Evolutionary conservation across 768 basidiomycete genomes (phyloP).

Genomic region (Lactarius trivialis): DNA sequence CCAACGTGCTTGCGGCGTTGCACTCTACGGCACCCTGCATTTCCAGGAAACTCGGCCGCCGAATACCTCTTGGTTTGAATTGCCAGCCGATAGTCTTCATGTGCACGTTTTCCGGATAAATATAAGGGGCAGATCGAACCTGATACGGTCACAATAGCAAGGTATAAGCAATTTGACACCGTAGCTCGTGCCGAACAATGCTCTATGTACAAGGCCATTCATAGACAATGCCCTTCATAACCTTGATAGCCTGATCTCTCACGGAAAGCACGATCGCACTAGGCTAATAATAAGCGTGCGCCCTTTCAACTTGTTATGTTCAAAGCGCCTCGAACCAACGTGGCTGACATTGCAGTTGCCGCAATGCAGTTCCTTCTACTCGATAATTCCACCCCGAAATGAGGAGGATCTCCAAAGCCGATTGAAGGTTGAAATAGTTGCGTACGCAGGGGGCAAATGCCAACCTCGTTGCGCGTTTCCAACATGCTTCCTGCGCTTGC

Average conservation of each 20-base stretch:
- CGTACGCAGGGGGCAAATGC: not conserved
- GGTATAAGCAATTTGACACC: not conserved
- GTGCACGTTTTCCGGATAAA: not conserved
- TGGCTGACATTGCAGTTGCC: not conserved
- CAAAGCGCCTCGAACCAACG: not conserved
- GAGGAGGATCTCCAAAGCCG: slow-evolving; percentile 28
- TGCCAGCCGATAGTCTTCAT: not conserved
- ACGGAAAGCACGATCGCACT: not conserved
- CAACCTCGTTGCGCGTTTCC: not conserved
- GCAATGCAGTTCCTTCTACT: not conserved
- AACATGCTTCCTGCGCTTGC: not conserved
- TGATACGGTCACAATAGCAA: not conserved
- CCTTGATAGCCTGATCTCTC: not conserved
- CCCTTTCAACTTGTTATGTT: not conserved
- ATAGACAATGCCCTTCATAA: not conserved
- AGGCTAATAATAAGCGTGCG: not conserved
- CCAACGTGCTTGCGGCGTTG: slow-evolving; percentile 17
- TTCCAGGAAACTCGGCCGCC: not conserved
- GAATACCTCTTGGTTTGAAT: not conserved
- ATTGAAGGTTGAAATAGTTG: slow-evolving; percentile 5
- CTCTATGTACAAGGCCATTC: not conserved
- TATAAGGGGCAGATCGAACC: not conserved
- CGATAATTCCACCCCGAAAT: slow-evolving; percentile 51
- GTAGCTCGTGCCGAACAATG: not conserved
- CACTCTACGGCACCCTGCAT: not conserved